Percentiles rank a stretch among this genome's conserved stretches.
These are phyloP conservation scores for Fennellomyces sp. DNA, from an alignment of 371 early-diverging fungal genomes.

Conservation along the genomic window DNA sequence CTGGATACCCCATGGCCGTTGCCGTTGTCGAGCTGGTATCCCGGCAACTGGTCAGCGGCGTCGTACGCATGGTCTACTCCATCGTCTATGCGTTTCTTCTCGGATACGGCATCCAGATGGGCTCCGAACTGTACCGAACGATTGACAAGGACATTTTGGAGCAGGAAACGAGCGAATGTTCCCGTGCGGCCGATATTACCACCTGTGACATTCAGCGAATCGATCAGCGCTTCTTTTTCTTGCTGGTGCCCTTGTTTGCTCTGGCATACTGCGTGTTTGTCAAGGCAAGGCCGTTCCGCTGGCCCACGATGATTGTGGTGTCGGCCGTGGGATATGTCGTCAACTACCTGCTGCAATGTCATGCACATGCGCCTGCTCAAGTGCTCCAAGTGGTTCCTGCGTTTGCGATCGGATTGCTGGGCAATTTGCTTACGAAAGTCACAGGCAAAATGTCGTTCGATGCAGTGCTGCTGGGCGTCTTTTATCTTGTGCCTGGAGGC, in stretches of 20 bases:
- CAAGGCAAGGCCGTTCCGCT: constrained; percentile 41
- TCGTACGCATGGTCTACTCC: constrained; percentile 80
- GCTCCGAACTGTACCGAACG: constrained; percentile 49
- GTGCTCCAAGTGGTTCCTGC: constrained; percentile 55
- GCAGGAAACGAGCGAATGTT: constrained; percentile 16
- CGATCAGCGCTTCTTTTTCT: constrained; percentile 30
- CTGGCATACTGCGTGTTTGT: constrained; percentile 46
- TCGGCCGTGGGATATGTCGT: constrained; percentile 36
- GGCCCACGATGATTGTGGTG: constrained; percentile 44
- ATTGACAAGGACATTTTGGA: constrained; percentile 29
- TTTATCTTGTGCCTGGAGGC: constrained; percentile 63
- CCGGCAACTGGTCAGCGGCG: constrained; percentile 86
- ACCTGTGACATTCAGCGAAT: constrained; percentile 31
- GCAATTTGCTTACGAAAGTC: constrained; percentile 54
- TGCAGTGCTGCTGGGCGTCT: constrained; percentile 53
- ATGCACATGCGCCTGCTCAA: constrained; percentile 52
- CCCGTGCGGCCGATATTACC: constrained; percentile 14
- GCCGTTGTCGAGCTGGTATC: constrained; percentile 83
- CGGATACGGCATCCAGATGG: constrained; percentile 81
- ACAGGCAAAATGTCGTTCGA: constrained; percentile 61
- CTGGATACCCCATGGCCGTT: constrained; percentile 76
- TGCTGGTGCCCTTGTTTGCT: constrained; percentile 47
- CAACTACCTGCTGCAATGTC: constrained; percentile 33
- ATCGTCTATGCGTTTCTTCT: constrained; percentile 78
- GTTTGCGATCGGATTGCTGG: constrained; percentile 55